Conservation (phyloP, 768 basidiomycete species). For the Fomitopsis pulvina region DNA sequence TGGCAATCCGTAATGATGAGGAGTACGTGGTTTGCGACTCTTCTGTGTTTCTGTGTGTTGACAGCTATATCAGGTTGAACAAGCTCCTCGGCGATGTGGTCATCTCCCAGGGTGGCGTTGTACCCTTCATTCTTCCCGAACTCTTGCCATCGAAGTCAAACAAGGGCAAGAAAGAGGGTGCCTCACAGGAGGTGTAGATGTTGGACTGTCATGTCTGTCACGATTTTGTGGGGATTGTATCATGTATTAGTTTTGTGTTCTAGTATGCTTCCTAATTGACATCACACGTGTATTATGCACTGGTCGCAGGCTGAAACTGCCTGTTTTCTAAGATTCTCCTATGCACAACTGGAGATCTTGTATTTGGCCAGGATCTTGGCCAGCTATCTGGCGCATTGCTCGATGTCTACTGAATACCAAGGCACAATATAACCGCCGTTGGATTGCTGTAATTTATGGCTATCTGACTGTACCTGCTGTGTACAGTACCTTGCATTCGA, state of each 20-base stretch:
- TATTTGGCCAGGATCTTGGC: no score
- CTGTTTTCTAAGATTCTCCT: no score
- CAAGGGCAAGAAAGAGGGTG: constrained; percentile 44
- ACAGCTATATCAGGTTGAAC: constrained; percentile 36
- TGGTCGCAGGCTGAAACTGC: no score
- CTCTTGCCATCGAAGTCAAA: constrained; percentile 37
- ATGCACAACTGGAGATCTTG: no score
- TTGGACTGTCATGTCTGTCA: neutral
- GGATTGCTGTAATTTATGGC: no score
- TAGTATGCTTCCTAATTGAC: neutral
- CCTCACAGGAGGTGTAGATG: constrained; percentile 43
- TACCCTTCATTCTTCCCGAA: constrained; percentile 52
- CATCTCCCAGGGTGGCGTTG: constrained; percentile 75
- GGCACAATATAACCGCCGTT: no score
- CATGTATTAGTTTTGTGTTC: constrained; percentile 3
- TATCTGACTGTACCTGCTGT: no score
- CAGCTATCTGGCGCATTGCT: no score
- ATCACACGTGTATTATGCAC: neutral
- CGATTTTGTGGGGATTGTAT: constrained; percentile 4
- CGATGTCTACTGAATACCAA: no score
- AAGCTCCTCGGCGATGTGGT: constrained; percentile 55
- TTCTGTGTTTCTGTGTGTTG: neutral
- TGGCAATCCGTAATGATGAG: constrained; percentile 73
- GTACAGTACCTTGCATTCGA: no score
- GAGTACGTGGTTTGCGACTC: constrained; percentile 41